A percentile compares a stretch with the other conserved stretches of the same genome.
These are phyloP conservation scores for Nothophoma quercina DNA, from an alignment of 2,329 filamentous ascomycete genomes.

Conservation along the genomic window DNA sequence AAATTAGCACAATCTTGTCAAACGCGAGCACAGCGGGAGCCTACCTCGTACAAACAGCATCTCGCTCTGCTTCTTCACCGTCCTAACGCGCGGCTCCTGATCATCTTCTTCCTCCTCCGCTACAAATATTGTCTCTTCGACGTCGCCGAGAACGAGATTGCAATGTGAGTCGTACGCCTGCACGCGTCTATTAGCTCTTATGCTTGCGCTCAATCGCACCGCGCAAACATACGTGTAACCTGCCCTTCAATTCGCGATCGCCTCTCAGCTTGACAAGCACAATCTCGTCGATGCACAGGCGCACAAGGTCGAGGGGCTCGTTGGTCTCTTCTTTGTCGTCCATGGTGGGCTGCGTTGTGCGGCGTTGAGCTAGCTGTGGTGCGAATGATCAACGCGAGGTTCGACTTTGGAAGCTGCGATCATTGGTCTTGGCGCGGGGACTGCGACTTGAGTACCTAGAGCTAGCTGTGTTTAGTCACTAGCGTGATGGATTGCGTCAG, in stretches of 20 bases:
- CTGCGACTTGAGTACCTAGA: constrained; percentile 9
- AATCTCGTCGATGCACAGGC: constrained; percentile 90
- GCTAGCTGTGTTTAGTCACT: constrained; percentile 14
- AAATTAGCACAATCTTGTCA: neutral
- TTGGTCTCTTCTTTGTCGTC: constrained; percentile 81
- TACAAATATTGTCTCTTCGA: constrained; percentile 95
- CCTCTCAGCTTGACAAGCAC: constrained; percentile 97
- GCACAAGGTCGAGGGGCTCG: constrained; percentile 94
- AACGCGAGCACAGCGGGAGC: neutral
- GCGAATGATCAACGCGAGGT: constrained; percentile 10
- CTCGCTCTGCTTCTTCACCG: constrained; percentile 94
- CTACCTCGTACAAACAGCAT: constrained; percentile 98
- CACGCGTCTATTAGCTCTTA: constrained; percentile 16
- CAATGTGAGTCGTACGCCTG: constrained; percentile 99
- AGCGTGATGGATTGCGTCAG: constrained; percentile 24
- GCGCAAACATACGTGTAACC: constrained; percentile 75
- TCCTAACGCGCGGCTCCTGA: constrained; percentile 65
- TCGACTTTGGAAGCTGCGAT: constrained; percentile 24
- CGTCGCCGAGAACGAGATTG: constrained; percentile 94
- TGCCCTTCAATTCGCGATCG: constrained; percentile 92
- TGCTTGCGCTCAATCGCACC: neutral
- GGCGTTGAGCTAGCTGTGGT: constrained; percentile 9
- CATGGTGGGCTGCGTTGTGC: constrained; percentile 62
- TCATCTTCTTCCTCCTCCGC: constrained; percentile 90
- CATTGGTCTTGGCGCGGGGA: constrained; percentile 25